phyloP scores from a whole-genome alignment of 2,329 filamentous ascomycete genomes.

The Ascochyta pisi region DNA sequence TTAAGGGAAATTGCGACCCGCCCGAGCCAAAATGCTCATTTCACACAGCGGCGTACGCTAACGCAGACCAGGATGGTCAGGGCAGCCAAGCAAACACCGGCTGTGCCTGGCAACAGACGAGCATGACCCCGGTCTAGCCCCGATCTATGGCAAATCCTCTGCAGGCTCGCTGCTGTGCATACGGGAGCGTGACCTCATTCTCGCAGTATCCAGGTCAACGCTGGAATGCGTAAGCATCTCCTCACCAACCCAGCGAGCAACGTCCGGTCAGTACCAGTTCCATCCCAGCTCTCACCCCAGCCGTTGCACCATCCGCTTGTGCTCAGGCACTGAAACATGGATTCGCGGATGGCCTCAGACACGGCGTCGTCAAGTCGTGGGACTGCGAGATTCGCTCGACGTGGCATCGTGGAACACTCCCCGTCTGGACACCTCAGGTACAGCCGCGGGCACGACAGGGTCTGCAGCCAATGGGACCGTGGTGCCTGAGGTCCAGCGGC shows the following conservation, averaged over 20 bases:
- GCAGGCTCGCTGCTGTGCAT: slow-evolving; percentile 13
- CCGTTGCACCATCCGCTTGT: slow-evolving; percentile 27
- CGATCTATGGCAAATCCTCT: slow-evolving; percentile 21
- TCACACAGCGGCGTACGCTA: slow-evolving; percentile 15
- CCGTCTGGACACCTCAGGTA: slow-evolving; percentile 12
- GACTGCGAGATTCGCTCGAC: slow-evolving; percentile 17
- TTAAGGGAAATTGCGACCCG: slow-evolving; percentile 21
- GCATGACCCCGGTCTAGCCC: slow-evolving; percentile 9
- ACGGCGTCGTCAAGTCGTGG: slow-evolving; percentile 11
- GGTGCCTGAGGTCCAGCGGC: slow-evolving; percentile 16
- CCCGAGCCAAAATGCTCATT: slow-evolving; percentile 10
- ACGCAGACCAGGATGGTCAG: slow-evolving; percentile 12
- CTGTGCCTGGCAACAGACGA: slow-evolving; percentile 11
- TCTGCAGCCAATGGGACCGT: slow-evolving; percentile 5
- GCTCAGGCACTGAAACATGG: slow-evolving; percentile 32
- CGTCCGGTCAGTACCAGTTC: background rate
- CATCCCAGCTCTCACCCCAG: slow-evolving; percentile 25
- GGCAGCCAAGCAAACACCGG: slow-evolving; percentile 11
- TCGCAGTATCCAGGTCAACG: slow-evolving; percentile 15
- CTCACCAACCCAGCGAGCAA: background rate
- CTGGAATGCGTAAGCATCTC: slow-evolving; percentile 9
- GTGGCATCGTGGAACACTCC: slow-evolving; percentile 18
- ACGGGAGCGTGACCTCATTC: slow-evolving; percentile 14
- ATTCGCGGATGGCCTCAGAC: slow-evolving; percentile 26
- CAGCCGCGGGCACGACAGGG: slow-evolving; percentile 13